Conservation (phyloP, 2,329 filamentous ascomycete species). For the Hyphodiscus sp. region DNA sequence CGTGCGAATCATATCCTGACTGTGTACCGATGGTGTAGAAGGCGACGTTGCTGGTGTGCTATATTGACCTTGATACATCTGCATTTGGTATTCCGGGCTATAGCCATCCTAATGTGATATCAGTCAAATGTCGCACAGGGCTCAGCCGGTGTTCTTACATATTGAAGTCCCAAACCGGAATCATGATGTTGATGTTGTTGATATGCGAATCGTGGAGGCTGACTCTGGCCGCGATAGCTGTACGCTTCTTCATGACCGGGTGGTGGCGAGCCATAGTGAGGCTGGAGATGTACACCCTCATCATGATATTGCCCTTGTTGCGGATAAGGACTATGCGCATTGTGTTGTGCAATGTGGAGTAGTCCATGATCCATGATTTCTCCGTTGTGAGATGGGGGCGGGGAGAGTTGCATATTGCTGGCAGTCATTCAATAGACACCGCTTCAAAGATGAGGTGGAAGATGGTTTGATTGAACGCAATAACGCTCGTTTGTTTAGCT, state of each 20-base stretch:
- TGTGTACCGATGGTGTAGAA: slow-evolving; percentile 36
- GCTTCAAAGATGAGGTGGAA: not conserved
- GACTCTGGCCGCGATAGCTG: slow-evolving; percentile 10
- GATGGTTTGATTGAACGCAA: not conserved
- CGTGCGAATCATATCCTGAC: slow-evolving; percentile 22
- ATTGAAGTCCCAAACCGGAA: slow-evolving; percentile 21
- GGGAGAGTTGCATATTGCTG: slow-evolving; percentile 21
- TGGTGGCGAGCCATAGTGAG: slow-evolving; percentile 24
- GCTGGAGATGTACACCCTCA: slow-evolving; percentile 21
- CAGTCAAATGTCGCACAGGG: slow-evolving; percentile 4
- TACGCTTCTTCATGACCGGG: slow-evolving; percentile 17
- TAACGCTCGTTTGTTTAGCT: not conserved
- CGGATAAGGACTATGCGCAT: slow-evolving; percentile 29
- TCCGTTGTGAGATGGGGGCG: slow-evolving; percentile 36
- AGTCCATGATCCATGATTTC: slow-evolving; percentile 37
- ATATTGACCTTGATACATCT: slow-evolving; percentile 34
- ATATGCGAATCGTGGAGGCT: slow-evolving; percentile 22
- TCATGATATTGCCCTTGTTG: slow-evolving; percentile 21
- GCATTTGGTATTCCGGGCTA: slow-evolving; percentile 11
- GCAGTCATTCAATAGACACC: not conserved
- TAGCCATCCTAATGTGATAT: slow-evolving; percentile 20
- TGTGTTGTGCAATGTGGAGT: slow-evolving; percentile 40
- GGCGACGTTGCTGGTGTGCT: slow-evolving; percentile 48
- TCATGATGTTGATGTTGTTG: slow-evolving; percentile 23
- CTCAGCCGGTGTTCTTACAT: slow-evolving; percentile 16